A percentile compares a stretch with the other conserved stretches of the same genome.
These are phyloP conservation scores for Pseudisothecium myosuroides DNA, from an alignment of 225 moss, liverwort and hornwort species.

Conservation along the genomic window DNA sequence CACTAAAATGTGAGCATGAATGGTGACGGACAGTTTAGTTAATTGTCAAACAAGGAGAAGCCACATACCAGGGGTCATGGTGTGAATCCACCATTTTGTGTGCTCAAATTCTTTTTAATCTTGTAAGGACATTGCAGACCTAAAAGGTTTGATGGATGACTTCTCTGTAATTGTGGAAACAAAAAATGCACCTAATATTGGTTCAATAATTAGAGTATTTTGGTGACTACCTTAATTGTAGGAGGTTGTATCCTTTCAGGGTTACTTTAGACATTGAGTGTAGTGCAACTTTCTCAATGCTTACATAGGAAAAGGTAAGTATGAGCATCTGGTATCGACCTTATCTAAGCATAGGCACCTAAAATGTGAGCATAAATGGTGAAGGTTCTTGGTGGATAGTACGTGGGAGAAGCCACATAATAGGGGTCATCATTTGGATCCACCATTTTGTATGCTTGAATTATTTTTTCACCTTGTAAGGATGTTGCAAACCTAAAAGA, in stretches of 20 bases:
- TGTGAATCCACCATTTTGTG: too few relatives aligned
- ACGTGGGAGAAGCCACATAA: background rate
- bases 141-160: too few relatives aligned
- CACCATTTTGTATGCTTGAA: background rate
- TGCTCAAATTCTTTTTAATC: too few relatives aligned
- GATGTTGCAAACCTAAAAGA: rapidly evolving
- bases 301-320: background rate
- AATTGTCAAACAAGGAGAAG: too few relatives aligned
- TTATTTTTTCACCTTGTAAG: background rate
- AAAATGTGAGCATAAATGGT: background rate
- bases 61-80: too few relatives aligned
- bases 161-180: too few relatives aligned
- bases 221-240: too few relatives aligned
- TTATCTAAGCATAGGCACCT: background rate
- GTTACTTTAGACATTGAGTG: background rate
- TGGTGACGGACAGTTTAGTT: too few relatives aligned
- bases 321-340: rapidly evolving
- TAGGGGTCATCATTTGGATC: background rate
- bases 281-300: background rate
- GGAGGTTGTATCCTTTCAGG: too few relatives aligned
- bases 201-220: background rate
- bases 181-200: too few relatives aligned
- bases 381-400: background rate
- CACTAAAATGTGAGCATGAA: too few relatives aligned
- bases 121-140: too few relatives aligned